A percentile compares a stretch with the other conserved stretches of the same genome.
Evolutionary conservation across 805 yeast genomes (phyloP).

Genomic region (Candida silvicultrix): DNA sequence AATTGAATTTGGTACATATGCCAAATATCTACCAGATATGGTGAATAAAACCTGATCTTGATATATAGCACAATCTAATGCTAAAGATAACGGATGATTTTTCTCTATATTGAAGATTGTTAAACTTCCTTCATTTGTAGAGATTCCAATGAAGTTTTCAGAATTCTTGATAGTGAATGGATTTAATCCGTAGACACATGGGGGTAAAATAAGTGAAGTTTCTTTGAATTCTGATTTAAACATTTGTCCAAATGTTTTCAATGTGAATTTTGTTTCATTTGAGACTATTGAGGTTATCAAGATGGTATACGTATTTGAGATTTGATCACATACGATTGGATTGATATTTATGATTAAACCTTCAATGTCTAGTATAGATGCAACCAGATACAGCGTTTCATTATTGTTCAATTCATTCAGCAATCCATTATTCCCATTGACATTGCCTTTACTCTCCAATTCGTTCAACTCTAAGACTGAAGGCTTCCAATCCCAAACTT

Average conservation of each 20-base stretch:
- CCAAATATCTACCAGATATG: conserved; percentile 32
- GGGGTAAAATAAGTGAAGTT: conserved; percentile 19
- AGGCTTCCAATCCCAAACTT: conserved; percentile 36
- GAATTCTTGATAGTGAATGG: conserved; percentile 20
- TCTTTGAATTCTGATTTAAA: conserved; percentile 3
- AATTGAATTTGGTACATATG: conserved; percentile 28
- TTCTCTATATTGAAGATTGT: conserved; percentile 17
- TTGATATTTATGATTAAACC: conserved; percentile 17
- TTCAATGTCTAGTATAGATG: conserved; percentile 11
- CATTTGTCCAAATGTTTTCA: conserved; percentile 18
- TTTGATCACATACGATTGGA: conserved; percentile 22
- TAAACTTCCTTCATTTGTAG: conserved; percentile 23
- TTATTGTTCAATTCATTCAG: conserved; percentile 5
- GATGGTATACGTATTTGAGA: conserved; percentile 17
- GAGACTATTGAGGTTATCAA: conserved; percentile 2
- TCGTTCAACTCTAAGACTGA: conserved; percentile 7
- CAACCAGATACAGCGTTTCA: conserved; percentile 22
- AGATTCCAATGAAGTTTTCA: conserved; percentile 17
- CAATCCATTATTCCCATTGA: conserved; percentile 2
- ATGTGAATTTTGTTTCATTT: conserved; percentile 7
- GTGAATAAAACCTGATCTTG: conserved; percentile 37
- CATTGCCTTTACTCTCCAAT: not conserved
- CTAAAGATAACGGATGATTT: conserved; percentile 12
- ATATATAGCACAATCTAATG: conserved; percentile 12
- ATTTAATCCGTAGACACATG: conserved; percentile 17